Conservation (phyloP, 2,329 filamentous ascomycete species). For the Pseudocercospora pini-densiflorae region DNA sequence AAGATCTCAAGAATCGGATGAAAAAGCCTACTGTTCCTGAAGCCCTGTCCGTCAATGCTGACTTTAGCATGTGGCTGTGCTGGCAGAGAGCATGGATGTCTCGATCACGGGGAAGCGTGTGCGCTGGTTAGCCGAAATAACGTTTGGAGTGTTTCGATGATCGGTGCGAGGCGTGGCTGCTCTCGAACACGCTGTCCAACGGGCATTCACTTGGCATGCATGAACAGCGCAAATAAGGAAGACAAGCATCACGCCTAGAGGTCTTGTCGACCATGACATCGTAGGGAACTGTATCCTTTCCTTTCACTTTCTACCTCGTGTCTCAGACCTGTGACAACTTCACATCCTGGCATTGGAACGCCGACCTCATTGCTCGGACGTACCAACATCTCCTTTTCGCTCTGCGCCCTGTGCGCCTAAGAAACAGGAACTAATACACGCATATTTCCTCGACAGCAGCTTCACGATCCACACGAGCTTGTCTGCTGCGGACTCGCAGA, state of each 20-base stretch:
- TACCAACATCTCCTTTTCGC: not conserved
- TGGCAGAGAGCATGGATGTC: not conserved
- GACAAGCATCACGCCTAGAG: constrained; percentile 3
- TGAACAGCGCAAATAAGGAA: constrained; percentile 7
- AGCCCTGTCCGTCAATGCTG: not conserved
- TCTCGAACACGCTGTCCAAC: constrained; percentile 6
- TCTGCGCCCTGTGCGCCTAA: not conserved
- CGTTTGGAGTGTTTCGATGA: not conserved
- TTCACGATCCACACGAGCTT: not conserved
- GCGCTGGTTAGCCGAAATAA: not conserved
- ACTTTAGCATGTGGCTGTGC: not conserved
- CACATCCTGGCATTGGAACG: not conserved
- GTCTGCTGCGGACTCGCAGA: not conserved
- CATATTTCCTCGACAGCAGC: not conserved
- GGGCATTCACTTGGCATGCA: not conserved
- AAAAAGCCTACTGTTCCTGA: too few relatives aligned
- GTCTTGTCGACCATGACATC: not conserved
- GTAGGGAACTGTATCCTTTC: not conserved
- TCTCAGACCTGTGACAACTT: not conserved
- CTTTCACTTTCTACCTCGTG: not conserved
- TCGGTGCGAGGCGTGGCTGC: not conserved
- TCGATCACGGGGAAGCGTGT: not conserved
- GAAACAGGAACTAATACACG: not conserved
- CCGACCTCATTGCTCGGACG: not conserved
- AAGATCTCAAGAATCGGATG: too few relatives aligned